Evolutionary conservation across 2,329 filamentous ascomycete genomes (phyloP), one percentile per base, ranked within the genome.

Genomic region (Pseudogymnoascus sp.): DNA sequence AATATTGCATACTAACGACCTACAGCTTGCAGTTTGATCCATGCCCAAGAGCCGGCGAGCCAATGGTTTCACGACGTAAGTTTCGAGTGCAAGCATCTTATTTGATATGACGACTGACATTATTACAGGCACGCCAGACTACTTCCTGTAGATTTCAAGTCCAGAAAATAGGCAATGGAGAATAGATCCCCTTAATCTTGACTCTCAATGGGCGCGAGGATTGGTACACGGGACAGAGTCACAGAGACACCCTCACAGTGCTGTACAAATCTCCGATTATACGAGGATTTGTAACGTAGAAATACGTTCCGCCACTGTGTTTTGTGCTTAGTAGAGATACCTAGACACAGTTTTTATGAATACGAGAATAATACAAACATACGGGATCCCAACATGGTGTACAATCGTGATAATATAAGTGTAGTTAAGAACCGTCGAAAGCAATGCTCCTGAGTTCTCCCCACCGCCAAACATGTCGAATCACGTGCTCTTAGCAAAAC

Each of bases 21-120:
- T 64, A 19, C 72, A 99, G 94, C 88, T 80, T 99, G 78, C 94
- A 99, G 87, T 99, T 97, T 77, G 94, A 99, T 75, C 94, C 94
- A 62, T 97, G 94, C 83, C 94, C 94, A 63, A 87, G 94, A 77
- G 93, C 94, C 69, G 94, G 94, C 70, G 94, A 99, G 76, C 94
- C 94, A 23, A 97, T 97, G 94, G 94, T 99, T 67, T 97, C 94
- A 74, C 89, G 94, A 82, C 87, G 89, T 85, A 80, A 76, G 83
- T 77, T 60, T 36, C 58, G 39, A 59, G 12, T 33, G 30, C 4
- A 30, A 45, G 8, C 9, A 28, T 14, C 19, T n/a, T 8, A 35
- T 41, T 22, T 30, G 28, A 55, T 59, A 55, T 19, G 11, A 19
- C 19, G 30, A n/a, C 45, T 64, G 14, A 64, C 45, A 39, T 12